phyloP scores from a whole-genome alignment of 768 basidiomycete species.

The Jaapia argillacea region DNA sequence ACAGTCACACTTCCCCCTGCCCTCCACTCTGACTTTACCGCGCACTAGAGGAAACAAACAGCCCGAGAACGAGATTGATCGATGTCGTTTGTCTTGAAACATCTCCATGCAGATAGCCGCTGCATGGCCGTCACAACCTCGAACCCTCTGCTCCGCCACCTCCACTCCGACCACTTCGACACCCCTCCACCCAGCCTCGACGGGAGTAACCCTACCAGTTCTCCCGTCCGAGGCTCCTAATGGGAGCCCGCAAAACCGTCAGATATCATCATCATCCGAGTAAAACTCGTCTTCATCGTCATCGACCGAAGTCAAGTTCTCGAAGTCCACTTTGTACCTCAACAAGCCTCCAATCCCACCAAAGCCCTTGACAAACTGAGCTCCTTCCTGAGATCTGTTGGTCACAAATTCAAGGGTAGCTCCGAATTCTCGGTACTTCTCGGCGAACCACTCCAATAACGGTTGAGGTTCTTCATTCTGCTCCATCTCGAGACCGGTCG shows the following conservation, averaged over 20 bases:
- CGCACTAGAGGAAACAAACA: too few relatives aligned
- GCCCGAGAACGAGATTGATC: too few relatives aligned
- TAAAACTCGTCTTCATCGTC: constrained; percentile 85
- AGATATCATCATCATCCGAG: constrained; percentile 67
- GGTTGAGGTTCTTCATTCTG: constrained; percentile 70
- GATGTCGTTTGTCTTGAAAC: too few relatives aligned
- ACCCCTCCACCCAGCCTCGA: constrained; percentile 33
- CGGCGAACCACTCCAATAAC: constrained; percentile 96
- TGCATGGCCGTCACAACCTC: too few relatives aligned
- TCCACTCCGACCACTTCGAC: constrained; percentile 2
- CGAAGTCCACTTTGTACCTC: constrained; percentile 97
- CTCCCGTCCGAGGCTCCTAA: constrained; percentile 58
- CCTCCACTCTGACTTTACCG: too few relatives aligned
- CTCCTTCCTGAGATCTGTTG: constrained; percentile 93
- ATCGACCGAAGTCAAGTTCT: constrained; percentile 61
- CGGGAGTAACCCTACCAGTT: constrained; percentile 42
- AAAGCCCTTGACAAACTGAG: constrained; percentile 97
- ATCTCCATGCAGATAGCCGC: too few relatives aligned
- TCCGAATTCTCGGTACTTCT: constrained; percentile 97
- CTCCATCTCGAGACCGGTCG: constrained; percentile 95
- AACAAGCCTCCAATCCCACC: constrained; percentile 95
- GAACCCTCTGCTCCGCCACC: too few relatives aligned
- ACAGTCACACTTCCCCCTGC: too few relatives aligned
- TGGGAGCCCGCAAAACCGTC: constrained; percentile 79
- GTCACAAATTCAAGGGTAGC: constrained; percentile 94